A percentile compares a stretch with the other conserved stretches of the same genome.
phyloP scores from a whole-genome alignment of 2,329 filamentous ascomycete genomes.

The Pestalotiopsis sp. region DNA sequence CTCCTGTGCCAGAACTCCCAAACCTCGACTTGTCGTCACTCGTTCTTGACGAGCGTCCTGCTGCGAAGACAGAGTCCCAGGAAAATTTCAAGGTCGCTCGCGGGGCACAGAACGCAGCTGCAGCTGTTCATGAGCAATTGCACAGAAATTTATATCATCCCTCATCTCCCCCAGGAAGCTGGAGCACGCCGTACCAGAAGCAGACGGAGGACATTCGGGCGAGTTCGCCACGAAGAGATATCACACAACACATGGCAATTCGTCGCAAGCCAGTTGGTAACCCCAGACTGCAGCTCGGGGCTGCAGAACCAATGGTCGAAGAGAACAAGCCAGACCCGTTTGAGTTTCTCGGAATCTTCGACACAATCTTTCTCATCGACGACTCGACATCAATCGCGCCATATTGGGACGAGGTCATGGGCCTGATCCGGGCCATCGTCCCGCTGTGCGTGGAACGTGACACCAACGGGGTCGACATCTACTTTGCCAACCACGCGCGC shows the following conservation, averaged over 20 bases:
- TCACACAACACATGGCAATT: background rate
- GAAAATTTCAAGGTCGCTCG: background rate
- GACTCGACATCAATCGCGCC: slow-evolving; percentile 70
- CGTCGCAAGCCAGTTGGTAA: background rate
- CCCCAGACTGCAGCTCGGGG: background rate
- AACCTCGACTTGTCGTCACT: no score
- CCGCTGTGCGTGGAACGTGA: slow-evolving; percentile 71
- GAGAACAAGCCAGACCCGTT: slow-evolving; percentile 56
- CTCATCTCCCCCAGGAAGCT: background rate
- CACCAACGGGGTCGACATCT: slow-evolving; percentile 71
- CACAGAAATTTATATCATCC: background rate
- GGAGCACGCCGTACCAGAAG: no score
- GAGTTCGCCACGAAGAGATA: background rate
- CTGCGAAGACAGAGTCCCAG: background rate
- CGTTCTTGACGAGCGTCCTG: background rate
- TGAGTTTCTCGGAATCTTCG: slow-evolving; percentile 66
- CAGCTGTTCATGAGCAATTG: background rate
- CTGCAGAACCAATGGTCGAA: background rate
- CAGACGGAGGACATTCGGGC: no score
- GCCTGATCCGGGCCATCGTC: slow-evolving; percentile 65
- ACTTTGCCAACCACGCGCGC: slow-evolving; percentile 67
- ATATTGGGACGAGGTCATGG: slow-evolving; percentile 66
- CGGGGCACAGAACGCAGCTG: background rate
- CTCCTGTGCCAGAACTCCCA: background rate
- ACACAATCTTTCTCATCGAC: slow-evolving; percentile 77